These are phyloP conservation scores for Saccharomycopsis crataegensis DNA, from an alignment of 1,139 yeast genomes.

Conservation along the genomic window DNA sequence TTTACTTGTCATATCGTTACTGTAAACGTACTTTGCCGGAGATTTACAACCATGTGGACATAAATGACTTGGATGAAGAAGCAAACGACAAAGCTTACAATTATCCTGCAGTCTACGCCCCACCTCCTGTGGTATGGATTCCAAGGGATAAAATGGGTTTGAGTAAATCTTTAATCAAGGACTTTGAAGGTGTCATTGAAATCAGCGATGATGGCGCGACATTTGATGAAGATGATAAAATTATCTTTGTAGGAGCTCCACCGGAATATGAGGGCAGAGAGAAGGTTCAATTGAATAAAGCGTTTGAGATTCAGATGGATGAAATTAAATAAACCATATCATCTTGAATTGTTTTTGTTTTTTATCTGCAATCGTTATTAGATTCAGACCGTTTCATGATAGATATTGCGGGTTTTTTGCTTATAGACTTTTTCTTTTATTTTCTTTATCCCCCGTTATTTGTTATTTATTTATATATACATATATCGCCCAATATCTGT, in stretches of 20 bases:
- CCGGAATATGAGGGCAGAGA: constrained; percentile 35
- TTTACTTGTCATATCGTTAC: constrained; percentile 48
- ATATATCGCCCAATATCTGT: too few species aligned
- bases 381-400: too few species aligned
- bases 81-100: constrained; percentile 53
- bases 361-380: not conserved
- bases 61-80: constrained; percentile 30
- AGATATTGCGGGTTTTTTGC: too few species aligned
- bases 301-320: constrained; percentile 2
- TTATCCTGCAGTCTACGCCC: constrained; percentile 62
- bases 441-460: too few species aligned
- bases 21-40: constrained; percentile 51
- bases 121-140: constrained; percentile 76
- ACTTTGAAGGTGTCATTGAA: constrained; percentile 39
- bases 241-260: constrained; percentile 50
- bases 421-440: too few species aligned
- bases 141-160: constrained; percentile 82
- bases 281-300: not conserved
- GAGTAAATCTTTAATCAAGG: constrained; percentile 50
- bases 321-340: not conserved
- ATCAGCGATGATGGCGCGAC: constrained; percentile 63
- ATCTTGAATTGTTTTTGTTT: not conserved
- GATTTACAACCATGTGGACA: constrained; percentile 35
- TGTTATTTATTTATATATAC: too few species aligned
- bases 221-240: constrained; percentile 51